Conservation (phyloP, 352 stramenopile species). For the Phytophthora melonis region DNA sequence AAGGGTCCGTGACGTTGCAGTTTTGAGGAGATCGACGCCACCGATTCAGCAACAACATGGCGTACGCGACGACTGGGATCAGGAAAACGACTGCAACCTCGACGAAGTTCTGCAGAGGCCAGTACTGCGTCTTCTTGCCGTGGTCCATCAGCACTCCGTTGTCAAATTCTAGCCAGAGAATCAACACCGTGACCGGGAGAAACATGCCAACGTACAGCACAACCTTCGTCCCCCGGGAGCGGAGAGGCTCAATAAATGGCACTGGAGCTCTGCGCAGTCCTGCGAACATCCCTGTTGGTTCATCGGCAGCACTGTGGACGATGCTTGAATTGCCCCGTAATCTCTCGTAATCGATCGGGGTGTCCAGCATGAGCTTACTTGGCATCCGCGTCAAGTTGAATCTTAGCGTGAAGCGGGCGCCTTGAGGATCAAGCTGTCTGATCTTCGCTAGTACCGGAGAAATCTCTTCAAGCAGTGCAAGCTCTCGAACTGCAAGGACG, state of each 20-base stretch:
- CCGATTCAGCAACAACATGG: constrained; percentile 32
- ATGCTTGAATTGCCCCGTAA: constrained; percentile 23
- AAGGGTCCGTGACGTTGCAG: constrained; percentile 12
- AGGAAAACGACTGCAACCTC: constrained; percentile 51
- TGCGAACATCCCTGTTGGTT: neutral
- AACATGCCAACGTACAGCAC: constrained; percentile 44
- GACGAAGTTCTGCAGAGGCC: constrained; percentile 60
- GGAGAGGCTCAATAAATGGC: constrained; percentile 50
- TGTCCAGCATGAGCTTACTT: constrained; percentile 26
- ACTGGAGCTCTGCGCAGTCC: constrained; percentile 14
- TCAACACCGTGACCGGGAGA: constrained; percentile 24
- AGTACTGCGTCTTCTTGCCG: constrained; percentile 49
- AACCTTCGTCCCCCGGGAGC: constrained; percentile 34
- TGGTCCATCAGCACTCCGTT: constrained; percentile 44
- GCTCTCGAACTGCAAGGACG: constrained; percentile 52
- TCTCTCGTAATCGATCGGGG: constrained; percentile 38
- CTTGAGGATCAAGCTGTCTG: constrained; percentile 35
- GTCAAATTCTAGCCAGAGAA: constrained; percentile 50
- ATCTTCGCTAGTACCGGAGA: constrained; percentile 43
- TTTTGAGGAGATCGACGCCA: constrained; percentile 7
- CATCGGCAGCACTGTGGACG: neutral
- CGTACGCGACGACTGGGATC: constrained; percentile 38
- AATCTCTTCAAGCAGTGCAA: constrained; percentile 54
- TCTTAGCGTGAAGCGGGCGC: constrained; percentile 29
- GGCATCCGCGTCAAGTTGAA: constrained; percentile 48